A percentile compares a stretch with the other conserved stretches of the same genome.
Conservation (phyloP, 2,329 filamentous ascomycete genomes). For the Monosporascus sp. region DNA sequence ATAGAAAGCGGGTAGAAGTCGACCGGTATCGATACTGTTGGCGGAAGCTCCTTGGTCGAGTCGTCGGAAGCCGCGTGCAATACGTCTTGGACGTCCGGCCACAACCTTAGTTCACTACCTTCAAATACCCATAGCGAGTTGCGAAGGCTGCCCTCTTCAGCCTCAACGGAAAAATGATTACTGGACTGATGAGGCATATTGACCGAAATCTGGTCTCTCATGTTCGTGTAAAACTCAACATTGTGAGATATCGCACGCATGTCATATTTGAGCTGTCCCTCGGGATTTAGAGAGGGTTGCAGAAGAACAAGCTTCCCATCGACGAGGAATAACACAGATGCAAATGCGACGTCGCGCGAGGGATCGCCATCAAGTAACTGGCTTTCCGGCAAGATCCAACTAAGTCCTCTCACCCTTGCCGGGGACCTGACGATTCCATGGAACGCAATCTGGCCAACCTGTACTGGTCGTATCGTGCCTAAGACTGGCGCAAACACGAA, state of each 20-base stretch:
- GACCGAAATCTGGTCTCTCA: conserved; percentile 70
- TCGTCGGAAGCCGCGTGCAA: conserved; percentile 65
- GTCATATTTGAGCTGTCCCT: conserved; percentile 88
- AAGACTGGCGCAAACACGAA: conserved; percentile 75
- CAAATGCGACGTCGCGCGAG: conserved; percentile 88
- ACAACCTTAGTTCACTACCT: conserved; percentile 76
- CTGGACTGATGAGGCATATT: conserved; percentile 19
- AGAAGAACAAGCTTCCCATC: conserved; percentile 93
- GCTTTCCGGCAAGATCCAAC: conserved; percentile 90
- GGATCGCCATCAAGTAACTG: conserved; percentile 89
- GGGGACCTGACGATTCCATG: conserved; percentile 94
- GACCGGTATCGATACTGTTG: conserved; percentile 71
- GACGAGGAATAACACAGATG: conserved; percentile 91
- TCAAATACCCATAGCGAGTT: conserved; percentile 96
- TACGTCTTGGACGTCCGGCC: conserved; percentile 84
- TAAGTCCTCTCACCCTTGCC: conserved; percentile 83
- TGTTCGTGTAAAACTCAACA: conserved; percentile 90
- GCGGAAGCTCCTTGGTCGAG: conserved; percentile 62
- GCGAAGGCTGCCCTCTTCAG: conserved; percentile 49
- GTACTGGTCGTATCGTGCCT: conserved; percentile 69
- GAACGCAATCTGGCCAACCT: conserved; percentile 97
- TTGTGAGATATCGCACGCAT: conserved; percentile 96
- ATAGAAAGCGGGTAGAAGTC: conserved; percentile 94
- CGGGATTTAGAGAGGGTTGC: conserved; percentile 76
- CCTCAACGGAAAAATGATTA: conserved; percentile 24